phyloP scores from a whole-genome alignment of 495 filamentous ascomycete species.

The Sordaria brevicollis region DNA sequence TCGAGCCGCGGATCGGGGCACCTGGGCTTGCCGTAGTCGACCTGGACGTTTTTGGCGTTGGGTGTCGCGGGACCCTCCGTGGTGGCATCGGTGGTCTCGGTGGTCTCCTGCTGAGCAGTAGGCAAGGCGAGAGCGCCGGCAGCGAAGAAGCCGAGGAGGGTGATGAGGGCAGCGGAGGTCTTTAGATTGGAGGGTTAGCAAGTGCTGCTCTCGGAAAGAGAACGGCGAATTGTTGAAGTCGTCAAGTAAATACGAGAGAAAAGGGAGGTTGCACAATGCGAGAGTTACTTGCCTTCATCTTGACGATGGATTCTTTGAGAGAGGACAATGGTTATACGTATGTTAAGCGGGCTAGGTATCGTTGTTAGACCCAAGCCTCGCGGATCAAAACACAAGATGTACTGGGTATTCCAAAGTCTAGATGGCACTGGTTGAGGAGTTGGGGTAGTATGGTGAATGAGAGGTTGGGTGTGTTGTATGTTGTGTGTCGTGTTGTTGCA shows the following conservation, averaged over 20 bases:
- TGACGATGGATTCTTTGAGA: neutral
- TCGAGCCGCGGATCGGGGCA: conserved; percentile 6
- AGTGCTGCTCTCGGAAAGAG: neutral
- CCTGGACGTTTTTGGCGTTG: neutral
- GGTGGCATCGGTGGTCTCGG: neutral
- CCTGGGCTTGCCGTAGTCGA: conserved; percentile 5
- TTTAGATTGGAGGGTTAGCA: neutral
- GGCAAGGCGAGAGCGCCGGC: neutral
- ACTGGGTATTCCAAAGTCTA: neutral
- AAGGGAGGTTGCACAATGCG: neutral
- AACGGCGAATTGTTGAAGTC: neutral
- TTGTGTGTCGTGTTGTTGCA: neutral
- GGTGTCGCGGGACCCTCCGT: neutral
- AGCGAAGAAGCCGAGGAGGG: neutral
- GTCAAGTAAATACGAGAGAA: neutral
- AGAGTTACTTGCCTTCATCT: neutral
- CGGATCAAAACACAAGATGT: neutral
- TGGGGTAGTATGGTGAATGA: neutral
- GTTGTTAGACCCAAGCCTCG: neutral
- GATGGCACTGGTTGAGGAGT: neutral
- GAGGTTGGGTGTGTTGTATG: neutral
- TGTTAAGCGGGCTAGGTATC: neutral
- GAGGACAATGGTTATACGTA: too few relatives aligned
- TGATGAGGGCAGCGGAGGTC: neutral
- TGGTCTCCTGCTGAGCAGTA: neutral